phyloP scores from a whole-genome alignment of 2,329 filamentous ascomycete genomes.

The Fusarium buxicola region DNA sequence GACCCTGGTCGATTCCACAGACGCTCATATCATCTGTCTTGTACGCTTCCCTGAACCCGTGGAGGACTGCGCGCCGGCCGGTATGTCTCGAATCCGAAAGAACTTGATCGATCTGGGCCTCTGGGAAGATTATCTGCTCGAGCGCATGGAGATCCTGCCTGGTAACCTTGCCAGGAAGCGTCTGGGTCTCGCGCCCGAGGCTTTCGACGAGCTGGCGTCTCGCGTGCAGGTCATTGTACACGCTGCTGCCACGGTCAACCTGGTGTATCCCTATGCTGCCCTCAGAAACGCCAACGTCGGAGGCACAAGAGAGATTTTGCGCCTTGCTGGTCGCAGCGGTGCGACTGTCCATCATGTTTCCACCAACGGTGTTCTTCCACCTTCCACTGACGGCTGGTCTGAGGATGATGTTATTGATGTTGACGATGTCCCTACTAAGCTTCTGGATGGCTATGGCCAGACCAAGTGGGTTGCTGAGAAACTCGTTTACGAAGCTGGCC shows the following conservation, averaged over 20 bases:
- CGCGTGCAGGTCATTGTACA: constrained; percentile 81
- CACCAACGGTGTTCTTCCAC: constrained; percentile 82
- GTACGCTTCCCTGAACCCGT: constrained; percentile 78
- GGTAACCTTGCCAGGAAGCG: constrained; percentile 77
- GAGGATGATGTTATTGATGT: constrained; percentile 76
- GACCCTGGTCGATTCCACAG: constrained; percentile 74
- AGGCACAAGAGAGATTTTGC: constrained; percentile 81
- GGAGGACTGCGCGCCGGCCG: constrained; percentile 71
- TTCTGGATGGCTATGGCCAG: constrained; percentile 80
- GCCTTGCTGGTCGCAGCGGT: constrained; percentile 73
- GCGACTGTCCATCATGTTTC: constrained; percentile 83
- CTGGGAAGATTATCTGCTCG: constrained; percentile 81
- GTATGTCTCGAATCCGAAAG: constrained; percentile 77
- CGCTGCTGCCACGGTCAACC: constrained; percentile 80
- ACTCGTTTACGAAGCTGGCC: constrained; percentile 75
- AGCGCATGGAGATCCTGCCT: constrained; percentile 80
- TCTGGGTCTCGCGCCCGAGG: constrained; percentile 74
- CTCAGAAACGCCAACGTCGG: constrained; percentile 79
- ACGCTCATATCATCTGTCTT: constrained; percentile 77
- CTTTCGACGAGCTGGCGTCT: constrained; percentile 72
- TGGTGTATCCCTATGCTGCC: constrained; percentile 85
- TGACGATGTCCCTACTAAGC: constrained; percentile 74
- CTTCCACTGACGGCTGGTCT: constrained; percentile 75
- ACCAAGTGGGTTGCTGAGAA: constrained; percentile 86
- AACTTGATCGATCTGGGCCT: constrained; percentile 83